These are phyloP conservation scores for Rhodotorula sp. DNA, from an alignment of 1,284 basidiomycete species.

Conservation along the genomic window DNA sequence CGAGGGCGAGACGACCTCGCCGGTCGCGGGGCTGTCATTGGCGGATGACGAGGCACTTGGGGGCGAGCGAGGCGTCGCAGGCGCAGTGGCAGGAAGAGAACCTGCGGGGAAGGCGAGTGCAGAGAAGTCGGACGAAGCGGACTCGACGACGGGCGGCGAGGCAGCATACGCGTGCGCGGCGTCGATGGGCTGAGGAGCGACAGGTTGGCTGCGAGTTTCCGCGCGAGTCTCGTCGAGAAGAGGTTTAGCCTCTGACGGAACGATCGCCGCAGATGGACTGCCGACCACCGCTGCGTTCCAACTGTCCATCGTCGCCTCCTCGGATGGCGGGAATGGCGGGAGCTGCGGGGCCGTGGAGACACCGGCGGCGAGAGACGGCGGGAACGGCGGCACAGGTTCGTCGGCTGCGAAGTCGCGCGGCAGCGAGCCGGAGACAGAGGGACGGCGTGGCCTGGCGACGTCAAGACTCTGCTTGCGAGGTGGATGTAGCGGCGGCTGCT, in stretches of 20 bases:
- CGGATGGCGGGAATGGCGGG: too few relatives aligned
- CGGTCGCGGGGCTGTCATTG: neutral
- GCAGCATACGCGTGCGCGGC: slow-evolving; percentile 8
- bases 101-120: neutral
- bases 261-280: too few relatives aligned
- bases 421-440: slow-evolving; percentile 7
- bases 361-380: neutral
- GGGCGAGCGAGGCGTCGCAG: neutral
- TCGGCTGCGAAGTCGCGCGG: neutral
- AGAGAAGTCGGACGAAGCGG: neutral
- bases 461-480: too few relatives aligned
- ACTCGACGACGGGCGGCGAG: slow-evolving; percentile 6
- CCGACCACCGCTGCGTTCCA: too few relatives aligned
- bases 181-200: neutral
- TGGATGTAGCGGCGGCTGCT: too few relatives aligned
- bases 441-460: neutral
- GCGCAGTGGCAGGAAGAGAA: neutral
- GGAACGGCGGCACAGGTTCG: slow-evolving; percentile 2
- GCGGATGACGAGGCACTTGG: too few relatives aligned
- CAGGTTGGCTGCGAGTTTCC: too few relatives aligned
- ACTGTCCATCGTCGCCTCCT: too few relatives aligned
- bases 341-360: neutral
- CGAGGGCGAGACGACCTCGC: neutral
- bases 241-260: too few relatives aligned
- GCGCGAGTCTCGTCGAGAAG: too few relatives aligned